Evolutionary conservation across 768 basidiomycete species (phyloP).

Genomic region (Russula virescens): DNA sequence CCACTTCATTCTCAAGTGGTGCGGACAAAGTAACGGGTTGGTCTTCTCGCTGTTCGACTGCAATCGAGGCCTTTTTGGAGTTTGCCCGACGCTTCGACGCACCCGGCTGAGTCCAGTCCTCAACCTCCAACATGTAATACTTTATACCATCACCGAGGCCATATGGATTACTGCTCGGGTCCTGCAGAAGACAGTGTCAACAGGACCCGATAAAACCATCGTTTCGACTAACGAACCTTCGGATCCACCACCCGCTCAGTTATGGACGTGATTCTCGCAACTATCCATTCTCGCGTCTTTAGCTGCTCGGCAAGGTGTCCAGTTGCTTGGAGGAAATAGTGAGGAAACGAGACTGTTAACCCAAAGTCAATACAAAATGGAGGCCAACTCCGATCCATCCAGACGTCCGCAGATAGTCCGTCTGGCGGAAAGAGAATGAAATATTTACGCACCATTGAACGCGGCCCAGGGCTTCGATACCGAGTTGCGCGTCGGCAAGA

Average conservation of each 20-base stretch:
- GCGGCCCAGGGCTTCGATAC: slow-evolving; percentile 96
- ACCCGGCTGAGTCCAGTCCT: slow-evolving; percentile 83
- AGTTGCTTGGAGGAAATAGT: slow-evolving; percentile 91
- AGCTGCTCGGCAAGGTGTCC: slow-evolving; percentile 84
- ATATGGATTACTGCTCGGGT: slow-evolving; percentile 83
- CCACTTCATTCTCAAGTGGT: slow-evolving; percentile 65
- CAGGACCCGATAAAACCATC: neutral
- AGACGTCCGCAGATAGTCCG: too few relatives aligned
- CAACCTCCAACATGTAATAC: slow-evolving; percentile 90
- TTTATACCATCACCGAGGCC: slow-evolving; percentile 83
- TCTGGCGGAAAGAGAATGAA: neutral
- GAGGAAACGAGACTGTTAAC: slow-evolving; percentile 84
- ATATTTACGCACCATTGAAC: slow-evolving; percentile 71
- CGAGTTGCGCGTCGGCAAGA: slow-evolving; percentile 93
- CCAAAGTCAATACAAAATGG: slow-evolving; percentile 26
- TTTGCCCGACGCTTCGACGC: slow-evolving; percentile 53
- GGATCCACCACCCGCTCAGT: slow-evolving; percentile 79
- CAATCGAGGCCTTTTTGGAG: slow-evolving; percentile 42
- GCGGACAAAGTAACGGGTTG: slow-evolving; percentile 47
- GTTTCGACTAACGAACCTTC: slow-evolving; percentile 44
- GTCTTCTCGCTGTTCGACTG: slow-evolving; percentile 35
- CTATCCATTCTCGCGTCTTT: slow-evolving; percentile 90
- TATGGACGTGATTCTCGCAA: slow-evolving; percentile 85
- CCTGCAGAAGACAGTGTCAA: slow-evolving; percentile 39
- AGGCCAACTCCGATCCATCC: neutral